Percentiles rank a stretch among this genome's conserved stretches.
phyloP scores from a whole-genome alignment of 2,329 filamentous ascomycete species.

The Fusarium sp. region DNA sequence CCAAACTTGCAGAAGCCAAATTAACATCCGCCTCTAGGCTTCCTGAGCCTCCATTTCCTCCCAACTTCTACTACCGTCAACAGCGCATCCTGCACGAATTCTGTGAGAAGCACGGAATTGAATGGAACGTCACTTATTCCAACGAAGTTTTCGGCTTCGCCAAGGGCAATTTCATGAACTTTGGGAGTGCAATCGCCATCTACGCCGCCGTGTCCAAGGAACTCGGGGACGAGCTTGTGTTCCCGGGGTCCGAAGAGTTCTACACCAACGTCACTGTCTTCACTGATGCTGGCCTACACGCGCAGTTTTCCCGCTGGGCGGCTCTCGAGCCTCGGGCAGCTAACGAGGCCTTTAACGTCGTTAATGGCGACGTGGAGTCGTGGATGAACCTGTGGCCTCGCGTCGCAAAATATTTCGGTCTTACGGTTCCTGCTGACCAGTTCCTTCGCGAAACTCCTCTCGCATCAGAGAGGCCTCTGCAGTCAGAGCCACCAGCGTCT shows the following conservation, averaged over 20 bases:
- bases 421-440: not conserved
- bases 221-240: not conserved
- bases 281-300: not conserved
- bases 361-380: not conserved
- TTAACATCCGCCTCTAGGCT: not conserved
- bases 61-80: constrained; percentile 22
- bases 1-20: not conserved
- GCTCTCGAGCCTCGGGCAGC: not conserved
- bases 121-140: constrained; percentile 9
- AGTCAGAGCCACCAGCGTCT: not conserved
- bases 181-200: constrained; percentile 8
- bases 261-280: not conserved
- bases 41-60: constrained; percentile 4
- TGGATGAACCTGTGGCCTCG: not conserved
- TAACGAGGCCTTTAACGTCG: not conserved
- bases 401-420: not conserved
- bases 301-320: not conserved
- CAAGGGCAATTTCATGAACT: constrained; percentile 23
- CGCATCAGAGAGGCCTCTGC: not conserved
- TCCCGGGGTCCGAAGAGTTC: not conserved
- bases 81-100: not conserved
- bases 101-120: not conserved
- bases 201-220: not conserved
- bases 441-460: not conserved
- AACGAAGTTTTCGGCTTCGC: constrained; percentile 26